phyloP scores from a whole-genome alignment of 441 rosid genomes.

The Corymbia calophylla region DNA sequence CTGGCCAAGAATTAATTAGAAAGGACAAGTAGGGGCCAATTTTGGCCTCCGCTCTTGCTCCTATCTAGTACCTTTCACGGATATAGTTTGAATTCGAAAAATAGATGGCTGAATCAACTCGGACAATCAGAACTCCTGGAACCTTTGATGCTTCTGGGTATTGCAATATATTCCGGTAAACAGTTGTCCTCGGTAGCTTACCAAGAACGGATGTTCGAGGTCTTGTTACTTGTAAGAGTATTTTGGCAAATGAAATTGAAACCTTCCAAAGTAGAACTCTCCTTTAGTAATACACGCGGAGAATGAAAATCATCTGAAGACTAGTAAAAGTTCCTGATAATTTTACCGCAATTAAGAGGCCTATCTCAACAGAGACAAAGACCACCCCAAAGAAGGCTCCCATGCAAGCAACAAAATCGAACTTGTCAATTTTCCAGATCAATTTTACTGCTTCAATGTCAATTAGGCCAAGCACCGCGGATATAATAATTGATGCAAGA shows the following conservation, averaged over 20 bases:
- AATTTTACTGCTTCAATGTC: not conserved
- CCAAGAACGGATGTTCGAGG: not conserved
- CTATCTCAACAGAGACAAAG: not conserved
- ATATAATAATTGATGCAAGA: not conserved
- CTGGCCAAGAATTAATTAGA: not conserved
- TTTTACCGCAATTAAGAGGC: slow-evolving; percentile 1
- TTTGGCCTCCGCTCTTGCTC: not conserved
- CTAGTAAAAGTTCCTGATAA: not conserved
- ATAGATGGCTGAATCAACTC: not conserved
- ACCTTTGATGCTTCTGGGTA: not conserved
- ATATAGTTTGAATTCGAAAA: not conserved
- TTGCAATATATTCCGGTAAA: not conserved
- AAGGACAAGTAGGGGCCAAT: not conserved
- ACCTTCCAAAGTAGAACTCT: not conserved
- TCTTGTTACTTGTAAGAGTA: not conserved
- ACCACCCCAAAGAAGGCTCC: slow-evolving; percentile 1
- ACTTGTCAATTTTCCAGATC: slow-evolving; percentile 9
- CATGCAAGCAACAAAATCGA: not conserved
- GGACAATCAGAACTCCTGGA: not conserved
- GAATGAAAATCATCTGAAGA: not conserved
- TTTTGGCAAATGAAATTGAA: not conserved
- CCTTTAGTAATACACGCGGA: not conserved
- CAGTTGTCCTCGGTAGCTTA: not conserved
- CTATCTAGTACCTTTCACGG: not conserved
- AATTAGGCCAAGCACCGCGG: not conserved